Evolutionary conservation across 129 eudicot genomes (phyloP).

Genomic region (Smallanthus sonchifolius): DNA sequence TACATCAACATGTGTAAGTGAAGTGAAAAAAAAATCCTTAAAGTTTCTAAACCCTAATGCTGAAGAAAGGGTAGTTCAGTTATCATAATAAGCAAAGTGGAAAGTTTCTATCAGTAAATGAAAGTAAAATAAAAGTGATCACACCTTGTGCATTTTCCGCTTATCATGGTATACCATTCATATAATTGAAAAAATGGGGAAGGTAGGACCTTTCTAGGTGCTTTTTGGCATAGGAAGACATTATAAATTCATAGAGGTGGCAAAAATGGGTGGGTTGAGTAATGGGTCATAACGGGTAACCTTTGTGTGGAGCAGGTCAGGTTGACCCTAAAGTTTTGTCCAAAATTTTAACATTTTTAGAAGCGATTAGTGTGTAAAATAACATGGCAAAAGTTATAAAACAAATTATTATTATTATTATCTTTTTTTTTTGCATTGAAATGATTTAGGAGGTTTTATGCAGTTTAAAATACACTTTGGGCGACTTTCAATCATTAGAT

Average conservation of each 20-base stretch:
- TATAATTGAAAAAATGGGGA: neutral
- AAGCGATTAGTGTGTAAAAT: neutral
- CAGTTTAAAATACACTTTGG: neutral
- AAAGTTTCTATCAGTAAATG: neutral
- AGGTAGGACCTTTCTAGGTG: neutral
- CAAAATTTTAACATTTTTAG: neutral
- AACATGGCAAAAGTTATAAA: neutral
- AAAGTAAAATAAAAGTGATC: neutral
- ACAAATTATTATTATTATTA: neutral
- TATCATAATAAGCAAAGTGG: conserved; percentile 9
- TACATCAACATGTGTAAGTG: neutral
- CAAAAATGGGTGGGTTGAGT: neutral
- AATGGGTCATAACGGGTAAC: neutral
- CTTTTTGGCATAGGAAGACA: conserved; percentile 9
- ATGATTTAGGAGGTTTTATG: neutral
- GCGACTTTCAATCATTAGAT: neutral
- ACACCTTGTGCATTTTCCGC: neutral
- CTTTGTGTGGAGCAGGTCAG: neutral
- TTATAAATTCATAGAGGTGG: conserved; percentile 3
- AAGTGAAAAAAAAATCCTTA: neutral
- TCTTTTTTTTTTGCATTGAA: neutral
- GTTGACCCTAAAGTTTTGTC: neutral
- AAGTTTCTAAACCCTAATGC: neutral
- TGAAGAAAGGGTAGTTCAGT: neutral
- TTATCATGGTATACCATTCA: neutral